A percentile compares a stretch with the other conserved stretches of the same genome.
Conservation (phyloP, 1,284 basidiomycete species). For the Tilletiaria anomala region DNA sequence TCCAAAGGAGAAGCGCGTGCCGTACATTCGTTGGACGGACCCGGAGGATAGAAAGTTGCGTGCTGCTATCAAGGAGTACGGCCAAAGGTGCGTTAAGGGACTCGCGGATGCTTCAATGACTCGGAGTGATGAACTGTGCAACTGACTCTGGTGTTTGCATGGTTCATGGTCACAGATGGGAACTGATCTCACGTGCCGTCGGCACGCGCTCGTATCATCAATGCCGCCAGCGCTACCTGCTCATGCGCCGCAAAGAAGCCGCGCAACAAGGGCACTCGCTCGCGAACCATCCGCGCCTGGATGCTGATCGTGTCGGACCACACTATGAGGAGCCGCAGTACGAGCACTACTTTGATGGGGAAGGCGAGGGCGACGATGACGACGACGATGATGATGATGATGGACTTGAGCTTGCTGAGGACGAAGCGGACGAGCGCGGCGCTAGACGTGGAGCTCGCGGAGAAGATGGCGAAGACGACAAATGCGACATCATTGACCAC, state of each 20-base stretch:
- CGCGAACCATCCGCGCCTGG: background rate
- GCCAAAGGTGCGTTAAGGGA: constrained; percentile 13
- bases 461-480: too few relatives aligned
- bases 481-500: too few relatives aligned
- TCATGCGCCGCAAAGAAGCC: constrained; percentile 38
- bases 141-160: background rate
- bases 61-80: constrained; percentile 33
- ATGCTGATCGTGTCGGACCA: background rate
- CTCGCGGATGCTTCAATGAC: too few relatives aligned
- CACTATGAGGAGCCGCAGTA: background rate
- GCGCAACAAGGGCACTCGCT: constrained; percentile 4
- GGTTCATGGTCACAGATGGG: constrained; percentile 17
- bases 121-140: too few relatives aligned
- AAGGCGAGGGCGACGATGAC: background rate
- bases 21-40: constrained; percentile 35
- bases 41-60: constrained; percentile 36
- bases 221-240: constrained; percentile 35
- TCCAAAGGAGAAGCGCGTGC: constrained; percentile 27
- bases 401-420: too few relatives aligned
- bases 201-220: constrained; percentile 38
- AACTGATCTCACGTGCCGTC: constrained; percentile 35
- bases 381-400: too few relatives aligned
- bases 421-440: too few relatives aligned
- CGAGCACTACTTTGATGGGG: background rate
- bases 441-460: too few relatives aligned